These are phyloP conservation scores for Solanum habrochaites DNA, from an alignment of 257 asterid genomes.

Conservation along the genomic window DNA sequence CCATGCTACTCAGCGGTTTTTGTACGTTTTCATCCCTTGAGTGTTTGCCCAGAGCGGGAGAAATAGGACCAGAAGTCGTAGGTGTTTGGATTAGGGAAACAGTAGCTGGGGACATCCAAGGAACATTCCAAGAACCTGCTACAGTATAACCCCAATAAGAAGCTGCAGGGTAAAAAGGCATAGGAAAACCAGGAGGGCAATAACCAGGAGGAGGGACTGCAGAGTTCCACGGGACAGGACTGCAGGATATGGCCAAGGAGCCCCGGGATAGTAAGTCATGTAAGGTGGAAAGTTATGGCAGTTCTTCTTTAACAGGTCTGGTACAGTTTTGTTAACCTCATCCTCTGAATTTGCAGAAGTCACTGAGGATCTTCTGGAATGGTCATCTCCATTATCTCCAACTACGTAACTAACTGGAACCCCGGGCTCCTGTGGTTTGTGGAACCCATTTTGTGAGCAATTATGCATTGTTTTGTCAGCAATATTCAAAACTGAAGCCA, in stretches of 20 bases:
- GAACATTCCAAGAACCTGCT: conserved; percentile 26
- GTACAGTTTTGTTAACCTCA: conserved; percentile 16
- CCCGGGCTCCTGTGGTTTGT: conserved; percentile 26
- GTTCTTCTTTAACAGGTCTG: conserved; percentile 22
- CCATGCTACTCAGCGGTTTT: neutral
- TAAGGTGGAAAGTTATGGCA: conserved; percentile 38
- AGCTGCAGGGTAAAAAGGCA: conserved; percentile 48
- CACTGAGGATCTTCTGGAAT: conserved; percentile 25
- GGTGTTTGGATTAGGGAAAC: conserved; percentile 4
- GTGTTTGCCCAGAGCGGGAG: conserved; percentile 50
- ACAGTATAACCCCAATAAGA: conserved; percentile 63
- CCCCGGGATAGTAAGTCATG: conserved; percentile 50
- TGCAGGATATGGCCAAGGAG: conserved; percentile 78
- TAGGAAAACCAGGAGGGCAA: conserved; percentile 40
- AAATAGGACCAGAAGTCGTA: conserved; percentile 24
- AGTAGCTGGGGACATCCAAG: conserved; percentile 19
- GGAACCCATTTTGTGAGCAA: conserved; percentile 25
- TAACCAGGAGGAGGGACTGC: conserved; percentile 27
- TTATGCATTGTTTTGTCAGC: conserved; percentile 31
- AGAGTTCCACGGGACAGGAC: conserved; percentile 40
- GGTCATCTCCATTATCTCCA: conserved; percentile 32
- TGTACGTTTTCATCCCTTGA: conserved; percentile 32
- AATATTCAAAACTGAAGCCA: conserved; percentile 54
- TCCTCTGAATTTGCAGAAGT: conserved; percentile 34
- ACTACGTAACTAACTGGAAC: conserved; percentile 16